Base-by-base conservation (phyloP, 257 asterid species). In the Thymus mandschuricus region DNA sequence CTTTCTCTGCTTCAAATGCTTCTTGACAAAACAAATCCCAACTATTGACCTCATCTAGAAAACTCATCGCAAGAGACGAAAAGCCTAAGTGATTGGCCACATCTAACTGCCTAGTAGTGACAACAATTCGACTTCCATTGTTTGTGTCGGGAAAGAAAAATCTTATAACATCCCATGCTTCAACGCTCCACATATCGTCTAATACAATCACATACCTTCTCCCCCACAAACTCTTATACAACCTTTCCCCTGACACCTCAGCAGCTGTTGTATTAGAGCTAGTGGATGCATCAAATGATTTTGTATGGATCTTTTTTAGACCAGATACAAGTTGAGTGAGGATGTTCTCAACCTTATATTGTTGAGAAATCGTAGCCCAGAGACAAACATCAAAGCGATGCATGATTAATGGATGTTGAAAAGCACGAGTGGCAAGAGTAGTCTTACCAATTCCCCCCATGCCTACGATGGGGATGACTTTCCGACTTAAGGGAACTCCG, bases 151-250 rank as follows among this genome's bases (percentile, higher is more conserved):
- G 65, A 13, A 35, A 35, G 65, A 60, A 34, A 13, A 2, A 34
- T 1, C 7, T 13, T 10, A 60, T 6, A 2, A 13, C 6, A 60
- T 60, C 10, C 65, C 48, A 60, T 12, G 7, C 48, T n/a, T 60
- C 1, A 3, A 34, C 3, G 1, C 31, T 35, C 65, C 65, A 60
- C 48, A 60, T n/a, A 12, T 60, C 65, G 1, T 60, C 65, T 3
- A 60, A 2, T 2, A 60, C 27, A 60, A 60, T 60, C 65, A 60
- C 34, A 60, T 60, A 60, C 65, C 65, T 60, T n/a, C 6, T 0
- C 5, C 48, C 65, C 1, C 0, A 35, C 11, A 60, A 60, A n/a
- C 48, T 34, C 48, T 35, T 34, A 7, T 60, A 2, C 2, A 60
- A 35, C 31, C 6, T 10, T 6, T 12, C 2, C 6, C 65, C 30